These are phyloP conservation scores for Sinapis alba DNA, from an alignment of 441 rosid genomes.

Conservation along the genomic window DNA sequence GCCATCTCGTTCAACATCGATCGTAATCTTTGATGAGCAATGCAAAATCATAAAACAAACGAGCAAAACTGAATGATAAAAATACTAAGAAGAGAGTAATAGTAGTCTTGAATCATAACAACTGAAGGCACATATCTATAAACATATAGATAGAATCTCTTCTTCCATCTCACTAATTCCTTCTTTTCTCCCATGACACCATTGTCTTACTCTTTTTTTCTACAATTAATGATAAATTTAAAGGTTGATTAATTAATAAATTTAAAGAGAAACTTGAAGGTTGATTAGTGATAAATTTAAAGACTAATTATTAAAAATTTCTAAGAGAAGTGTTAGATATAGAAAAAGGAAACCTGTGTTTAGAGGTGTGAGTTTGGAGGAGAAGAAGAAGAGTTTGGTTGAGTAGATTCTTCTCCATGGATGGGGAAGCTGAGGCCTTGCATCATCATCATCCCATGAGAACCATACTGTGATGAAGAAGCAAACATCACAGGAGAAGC, in stretches of 20 bases:
- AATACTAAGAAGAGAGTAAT: neutral
- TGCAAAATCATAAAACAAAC: conserved; percentile 7
- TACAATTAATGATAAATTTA: conserved; percentile 10
- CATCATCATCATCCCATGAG: conserved; percentile 60
- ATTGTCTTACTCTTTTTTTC: conserved; percentile 3
- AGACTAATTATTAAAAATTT: neutral
- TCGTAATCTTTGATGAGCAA: conserved; percentile 6
- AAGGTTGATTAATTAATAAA: neutral
- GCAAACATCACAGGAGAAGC: conserved; percentile 41
- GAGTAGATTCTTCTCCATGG: conserved; percentile 44
- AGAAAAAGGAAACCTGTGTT: conserved; percentile 16
- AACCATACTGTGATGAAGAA: conserved; percentile 43
- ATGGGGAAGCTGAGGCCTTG: conserved; percentile 48
- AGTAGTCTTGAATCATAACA: conserved; percentile 8
- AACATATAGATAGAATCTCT: conserved; percentile 10
- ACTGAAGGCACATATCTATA: neutral
- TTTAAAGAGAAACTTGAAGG: neutral
- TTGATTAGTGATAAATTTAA: neutral
- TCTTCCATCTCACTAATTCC: neutral
- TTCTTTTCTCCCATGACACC: conserved; percentile 9
- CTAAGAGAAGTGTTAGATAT: neutral
- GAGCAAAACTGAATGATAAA: conserved; percentile 24
- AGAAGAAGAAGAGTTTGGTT: conserved; percentile 37
- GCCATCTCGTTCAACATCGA: conserved; percentile 7
- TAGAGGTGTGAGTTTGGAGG: conserved; percentile 36